These are phyloP conservation scores for Brettanomyces nanus DNA, from an alignment of 805 yeast genomes.

Conservation along the genomic window DNA sequence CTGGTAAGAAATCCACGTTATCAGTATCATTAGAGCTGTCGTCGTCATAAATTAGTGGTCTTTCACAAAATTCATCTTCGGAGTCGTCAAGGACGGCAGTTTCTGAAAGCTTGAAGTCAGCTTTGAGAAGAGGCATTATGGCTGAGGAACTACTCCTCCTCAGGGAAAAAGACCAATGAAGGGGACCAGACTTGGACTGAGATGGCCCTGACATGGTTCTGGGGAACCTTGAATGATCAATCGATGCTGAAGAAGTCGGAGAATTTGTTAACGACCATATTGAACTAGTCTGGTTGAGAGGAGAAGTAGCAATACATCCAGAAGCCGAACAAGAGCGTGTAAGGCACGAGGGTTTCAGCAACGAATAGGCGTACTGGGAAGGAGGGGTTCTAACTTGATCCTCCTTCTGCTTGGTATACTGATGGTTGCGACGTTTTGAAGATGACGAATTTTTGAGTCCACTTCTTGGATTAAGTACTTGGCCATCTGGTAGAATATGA, in stretches of 20 bases:
- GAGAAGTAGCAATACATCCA: slow-evolving; percentile 16
- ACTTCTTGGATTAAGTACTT: slow-evolving; percentile 55
- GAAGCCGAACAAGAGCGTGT: slow-evolving; percentile 5
- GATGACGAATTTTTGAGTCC: no score
- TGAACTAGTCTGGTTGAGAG: slow-evolving; percentile 16
- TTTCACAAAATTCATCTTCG: slow-evolving; percentile 15
- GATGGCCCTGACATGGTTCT: neutral
- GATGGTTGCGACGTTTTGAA: no score
- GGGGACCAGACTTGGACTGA: neutral
- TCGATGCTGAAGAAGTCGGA: neutral
- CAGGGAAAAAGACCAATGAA: neutral
- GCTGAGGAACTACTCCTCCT: neutral
- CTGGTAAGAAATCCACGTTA: slow-evolving; percentile 78
- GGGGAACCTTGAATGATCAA: neutral
- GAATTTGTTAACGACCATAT: slow-evolving; percentile 16
- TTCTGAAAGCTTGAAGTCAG: neutral
- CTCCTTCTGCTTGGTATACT: no score
- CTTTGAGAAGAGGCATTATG: neutral
- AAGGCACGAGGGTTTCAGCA: no score
- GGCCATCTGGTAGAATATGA: slow-evolving; percentile 83
- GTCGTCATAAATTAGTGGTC: slow-evolving; percentile 18
- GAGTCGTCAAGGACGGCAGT: slow-evolving; percentile 25
- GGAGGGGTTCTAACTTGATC: no score
- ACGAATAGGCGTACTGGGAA: slow-evolving; percentile 20
- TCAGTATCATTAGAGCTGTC: slow-evolving; percentile 19